These are phyloP conservation scores for Komagataella pastoris DNA, from an alignment of 805 yeast genomes.

Conservation along the genomic window DNA sequence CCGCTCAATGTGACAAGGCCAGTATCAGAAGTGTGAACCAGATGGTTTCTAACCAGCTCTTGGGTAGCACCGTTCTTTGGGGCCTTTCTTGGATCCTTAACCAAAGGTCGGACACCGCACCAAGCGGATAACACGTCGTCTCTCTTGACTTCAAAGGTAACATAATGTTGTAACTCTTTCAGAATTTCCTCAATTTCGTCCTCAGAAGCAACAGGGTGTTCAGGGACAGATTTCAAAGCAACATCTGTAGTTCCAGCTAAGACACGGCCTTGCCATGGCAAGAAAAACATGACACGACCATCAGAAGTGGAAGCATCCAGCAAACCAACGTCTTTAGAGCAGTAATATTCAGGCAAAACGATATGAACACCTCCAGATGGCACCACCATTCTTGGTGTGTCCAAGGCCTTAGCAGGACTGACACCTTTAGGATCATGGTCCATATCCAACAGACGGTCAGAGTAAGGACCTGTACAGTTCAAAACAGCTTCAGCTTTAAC, in stretches of 20 bases:
- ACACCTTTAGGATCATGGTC: conserved; percentile 58
- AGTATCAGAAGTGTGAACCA: conserved; percentile 56
- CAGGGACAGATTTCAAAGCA: conserved; percentile 59
- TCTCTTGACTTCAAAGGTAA: conserved; percentile 78
- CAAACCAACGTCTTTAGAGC: conserved; percentile 78
- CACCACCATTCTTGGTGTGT: conserved; percentile 67
- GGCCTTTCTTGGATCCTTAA: conserved; percentile 56
- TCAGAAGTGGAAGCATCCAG: conserved; percentile 87
- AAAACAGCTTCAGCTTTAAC: conserved; percentile 66
- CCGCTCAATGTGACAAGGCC: conserved; percentile 87
- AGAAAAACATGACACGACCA: conserved; percentile 92
- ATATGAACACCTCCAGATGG: conserved; percentile 93
- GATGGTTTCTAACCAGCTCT: conserved; percentile 83
- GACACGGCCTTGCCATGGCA: conserved; percentile 97
- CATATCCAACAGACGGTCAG: conserved; percentile 78
- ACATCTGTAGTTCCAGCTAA: conserved; percentile 95
- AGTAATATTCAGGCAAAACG: conserved; percentile 82
- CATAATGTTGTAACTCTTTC: conserved; percentile 78
- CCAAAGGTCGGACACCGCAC: conserved; percentile 95
- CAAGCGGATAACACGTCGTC: conserved; percentile 90
- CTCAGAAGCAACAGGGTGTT: conserved; percentile 74
- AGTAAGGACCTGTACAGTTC: conserved; percentile 92
- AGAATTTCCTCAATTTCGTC: conserved; percentile 81
- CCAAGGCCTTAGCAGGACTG: conserved; percentile 30
- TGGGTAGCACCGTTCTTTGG: conserved; percentile 53